These are phyloP conservation scores for Begonia fuchsioides DNA, from an alignment of 306 rosid species.

Conservation along the genomic window DNA sequence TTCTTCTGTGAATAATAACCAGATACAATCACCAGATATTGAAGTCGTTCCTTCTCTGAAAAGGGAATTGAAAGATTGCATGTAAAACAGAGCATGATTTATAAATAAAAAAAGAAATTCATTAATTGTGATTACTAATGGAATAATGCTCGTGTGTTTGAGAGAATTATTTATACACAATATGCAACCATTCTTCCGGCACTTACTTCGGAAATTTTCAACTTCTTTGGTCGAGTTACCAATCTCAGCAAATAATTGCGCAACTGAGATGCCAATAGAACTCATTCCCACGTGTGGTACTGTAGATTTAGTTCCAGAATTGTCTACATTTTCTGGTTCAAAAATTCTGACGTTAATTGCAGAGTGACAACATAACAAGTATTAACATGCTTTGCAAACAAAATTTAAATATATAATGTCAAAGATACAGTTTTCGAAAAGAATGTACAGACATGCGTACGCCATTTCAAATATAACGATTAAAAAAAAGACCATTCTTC, in stretches of 20 bases:
- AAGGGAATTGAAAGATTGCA: neutral
- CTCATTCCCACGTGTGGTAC: conserved; percentile 57
- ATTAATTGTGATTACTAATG: no score
- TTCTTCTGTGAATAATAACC: conserved; percentile 50
- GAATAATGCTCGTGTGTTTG: no score
- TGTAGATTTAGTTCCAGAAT: conserved; percentile 23
- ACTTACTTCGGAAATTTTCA: conserved; percentile 42
- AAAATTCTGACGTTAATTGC: conserved; percentile 2
- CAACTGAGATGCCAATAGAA: conserved; percentile 48
- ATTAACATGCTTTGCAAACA: no score
- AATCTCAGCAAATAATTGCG: conserved; percentile 31
- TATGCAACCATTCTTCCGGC: no score
- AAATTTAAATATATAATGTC: no score
- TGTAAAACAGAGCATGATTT: neutral
- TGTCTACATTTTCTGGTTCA: conserved; percentile 17
- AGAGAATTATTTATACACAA: no score
- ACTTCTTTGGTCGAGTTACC: conserved; percentile 35
- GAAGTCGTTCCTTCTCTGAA: conserved; percentile 58
- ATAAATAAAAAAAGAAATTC: no score
- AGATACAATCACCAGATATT: conserved; percentile 47
- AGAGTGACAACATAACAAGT: neutral
- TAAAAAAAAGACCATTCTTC: no score
- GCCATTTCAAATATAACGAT: no score
- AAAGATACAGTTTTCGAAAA: no score
- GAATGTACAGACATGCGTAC: no score